Conservation (phyloP, 1,284 basidiomycete genomes). For the Cystobasidium sp. region DNA sequence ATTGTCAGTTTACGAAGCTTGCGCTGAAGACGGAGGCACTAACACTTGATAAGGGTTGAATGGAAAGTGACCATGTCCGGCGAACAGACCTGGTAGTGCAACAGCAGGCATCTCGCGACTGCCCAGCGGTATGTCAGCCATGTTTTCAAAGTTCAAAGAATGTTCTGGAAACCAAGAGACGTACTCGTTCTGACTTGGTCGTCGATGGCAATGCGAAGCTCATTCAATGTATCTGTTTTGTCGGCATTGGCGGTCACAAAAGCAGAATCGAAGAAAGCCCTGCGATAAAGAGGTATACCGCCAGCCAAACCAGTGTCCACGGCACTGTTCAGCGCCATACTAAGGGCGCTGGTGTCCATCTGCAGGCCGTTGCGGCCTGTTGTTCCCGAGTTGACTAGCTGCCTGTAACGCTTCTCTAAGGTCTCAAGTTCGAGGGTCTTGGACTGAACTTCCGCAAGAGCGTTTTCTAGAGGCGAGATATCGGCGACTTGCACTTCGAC, state of each 20-base stretch:
- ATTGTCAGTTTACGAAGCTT: background rate
- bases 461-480: constrained; percentile 84
- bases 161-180: background rate
- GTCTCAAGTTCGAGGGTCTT: constrained; percentile 76
- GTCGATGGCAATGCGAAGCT: constrained; percentile 74
- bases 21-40: constrained; percentile 41
- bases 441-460: constrained; percentile 75
- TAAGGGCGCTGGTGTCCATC: constrained; percentile 77
- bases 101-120: constrained; percentile 78
- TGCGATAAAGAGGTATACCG: constrained; percentile 75
- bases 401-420: constrained; percentile 72
- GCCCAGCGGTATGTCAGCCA: constrained; percentile 52
- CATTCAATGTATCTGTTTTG: constrained; percentile 70
- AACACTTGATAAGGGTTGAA: constrained; percentile 75
- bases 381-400: constrained; percentile 53
- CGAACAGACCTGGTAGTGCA: constrained; percentile 81
- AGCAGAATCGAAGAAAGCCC: constrained; percentile 71
- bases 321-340: constrained; percentile 83
- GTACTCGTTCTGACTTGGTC: constrained; percentile 68
- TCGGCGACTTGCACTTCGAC: constrained; percentile 74
- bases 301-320: constrained; percentile 81
- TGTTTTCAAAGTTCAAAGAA: background rate
- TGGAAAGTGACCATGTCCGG: constrained; percentile 89
- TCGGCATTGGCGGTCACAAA: constrained; percentile 74
- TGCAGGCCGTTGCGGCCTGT: constrained; percentile 60